phyloP scores from a whole-genome alignment of 352 stramenopile species.

The Globisporangium cederbergense region DNA sequence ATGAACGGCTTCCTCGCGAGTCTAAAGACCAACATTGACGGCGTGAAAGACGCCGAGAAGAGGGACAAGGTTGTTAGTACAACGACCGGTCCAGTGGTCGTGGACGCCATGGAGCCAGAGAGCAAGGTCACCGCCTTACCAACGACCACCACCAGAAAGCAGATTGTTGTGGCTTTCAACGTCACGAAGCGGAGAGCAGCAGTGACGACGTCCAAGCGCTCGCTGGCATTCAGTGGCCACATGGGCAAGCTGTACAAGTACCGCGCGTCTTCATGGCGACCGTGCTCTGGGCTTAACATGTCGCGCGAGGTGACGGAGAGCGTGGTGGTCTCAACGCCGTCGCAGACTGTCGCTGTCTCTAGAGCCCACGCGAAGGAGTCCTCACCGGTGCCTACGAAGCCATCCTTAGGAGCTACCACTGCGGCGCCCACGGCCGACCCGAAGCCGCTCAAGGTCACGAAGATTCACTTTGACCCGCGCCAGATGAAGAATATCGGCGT shows the following conservation, averaged over 20 bases:
- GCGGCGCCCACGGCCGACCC: not conserved
- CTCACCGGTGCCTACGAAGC: slow-evolving; percentile 10
- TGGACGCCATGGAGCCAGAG: slow-evolving; percentile 16
- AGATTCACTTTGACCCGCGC: slow-evolving; percentile 53
- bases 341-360: not conserved
- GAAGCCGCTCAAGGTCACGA: slow-evolving; percentile 14
- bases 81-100: not conserved
- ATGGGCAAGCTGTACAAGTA: slow-evolving; percentile 39
- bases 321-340: not conserved
- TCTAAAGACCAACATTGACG: slow-evolving; percentile 40
- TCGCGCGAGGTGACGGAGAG: slow-evolving; percentile 9
- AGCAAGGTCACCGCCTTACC: not conserved
- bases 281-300: slow-evolving; percentile 28
- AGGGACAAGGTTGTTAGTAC: not conserved
- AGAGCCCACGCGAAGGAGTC: not conserved
- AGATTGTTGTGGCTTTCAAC: slow-evolving; percentile 38
- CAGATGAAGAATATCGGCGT: slow-evolving; percentile 58
- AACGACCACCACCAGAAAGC: slow-evolving; percentile 7
- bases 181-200: slow-evolving; percentile 18
- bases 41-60: slow-evolving; percentile 9
- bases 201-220: slow-evolving; percentile 18
- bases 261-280: slow-evolving; percentile 18
- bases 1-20: slow-evolving; percentile 72
- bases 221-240: slow-evolving; percentile 32
- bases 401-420: not conserved